Conservation (phyloP, 2,329 filamentous ascomycete genomes). For the Teratosphaeria destructans region DNA sequence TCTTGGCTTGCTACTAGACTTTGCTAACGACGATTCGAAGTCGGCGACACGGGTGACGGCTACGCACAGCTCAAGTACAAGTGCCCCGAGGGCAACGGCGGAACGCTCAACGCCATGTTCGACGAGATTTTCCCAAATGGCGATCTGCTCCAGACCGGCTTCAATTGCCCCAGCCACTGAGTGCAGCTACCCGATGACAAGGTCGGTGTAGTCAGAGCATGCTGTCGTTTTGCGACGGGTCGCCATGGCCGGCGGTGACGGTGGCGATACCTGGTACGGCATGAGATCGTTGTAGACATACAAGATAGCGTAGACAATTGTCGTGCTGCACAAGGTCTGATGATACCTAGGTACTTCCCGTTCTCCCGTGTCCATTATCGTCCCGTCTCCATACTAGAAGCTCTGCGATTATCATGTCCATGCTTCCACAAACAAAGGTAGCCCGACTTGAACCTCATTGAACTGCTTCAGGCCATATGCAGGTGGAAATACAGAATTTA, state of each 20-base stretch:
- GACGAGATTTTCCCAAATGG: background rate
- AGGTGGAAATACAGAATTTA: no score
- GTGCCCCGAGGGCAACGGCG: background rate
- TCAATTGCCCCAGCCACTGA: background rate
- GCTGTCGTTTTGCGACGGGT: background rate
- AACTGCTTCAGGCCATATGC: no score
- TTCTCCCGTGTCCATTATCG: background rate
- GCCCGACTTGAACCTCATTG: no score
- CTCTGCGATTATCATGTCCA: no score
- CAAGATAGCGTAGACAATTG: background rate
- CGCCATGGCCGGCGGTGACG: background rate
- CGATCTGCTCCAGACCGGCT: background rate
- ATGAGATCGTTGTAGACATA: background rate
- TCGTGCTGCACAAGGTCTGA: background rate
- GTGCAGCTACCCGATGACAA: background rate
- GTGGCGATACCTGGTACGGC: background rate
- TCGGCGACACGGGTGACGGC: background rate
- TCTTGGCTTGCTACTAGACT: background rate
- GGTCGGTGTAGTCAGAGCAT: background rate
- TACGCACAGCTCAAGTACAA: background rate
- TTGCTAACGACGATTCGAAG: background rate
- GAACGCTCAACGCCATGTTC: background rate
- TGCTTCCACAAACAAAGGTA: no score
- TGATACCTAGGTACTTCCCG: background rate
- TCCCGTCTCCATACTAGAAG: background rate